Evolutionary conservation across 306 rosid species (phyloP), one percentile per base, ranked within the genome.

Genomic region (Carpinus viminea): DNA sequence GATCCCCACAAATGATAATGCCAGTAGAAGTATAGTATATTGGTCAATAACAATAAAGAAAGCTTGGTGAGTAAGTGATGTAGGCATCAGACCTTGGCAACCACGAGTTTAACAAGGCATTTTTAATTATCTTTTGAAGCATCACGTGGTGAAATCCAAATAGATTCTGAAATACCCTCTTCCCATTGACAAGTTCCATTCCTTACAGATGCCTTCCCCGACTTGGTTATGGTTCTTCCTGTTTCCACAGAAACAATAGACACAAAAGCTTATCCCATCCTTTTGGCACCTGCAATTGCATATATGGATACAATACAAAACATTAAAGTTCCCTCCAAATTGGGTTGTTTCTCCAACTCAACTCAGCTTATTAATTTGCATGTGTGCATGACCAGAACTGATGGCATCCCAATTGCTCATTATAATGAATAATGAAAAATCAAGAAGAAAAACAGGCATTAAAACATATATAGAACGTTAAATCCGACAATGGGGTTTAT

Each of bases 251-350:
- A 85, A 50, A 82, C 74, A 54, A 84, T 75, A 70, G 91, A 87
- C 74, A 90, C 83, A 79, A 84, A 68, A 90, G 79, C 83, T 87
- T 90, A 74, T 90, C 90, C 90, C 90, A 90, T 57, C 93, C 93
- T 79, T 86, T 84, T 55, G 93, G 90, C 52, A 90, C 90, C 93
- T 86, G 77, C 54, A 50, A 43, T 50, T 34, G 34, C 34, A n/a
- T n/a, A n/a, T n/a, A 48, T 47, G 48, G 16, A 48, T 8, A 51
- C n/a, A n/a, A 13, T 2, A 16, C 18, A 46, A 54, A 54, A 54
- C 8, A 17, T 54, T 54, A 54, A 54, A 2, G 12, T 36, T 36
- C 3, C 5, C 41, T 36, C 41, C 41, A 4, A 36, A 36, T 3
- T 36, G 41, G 41, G 5, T 36, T 36, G 41, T 36, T 36, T 3